Base-by-base conservation (phyloP, 495 filamentous ascomycete genomes). In the Aspergillus avenaceus region DNA sequence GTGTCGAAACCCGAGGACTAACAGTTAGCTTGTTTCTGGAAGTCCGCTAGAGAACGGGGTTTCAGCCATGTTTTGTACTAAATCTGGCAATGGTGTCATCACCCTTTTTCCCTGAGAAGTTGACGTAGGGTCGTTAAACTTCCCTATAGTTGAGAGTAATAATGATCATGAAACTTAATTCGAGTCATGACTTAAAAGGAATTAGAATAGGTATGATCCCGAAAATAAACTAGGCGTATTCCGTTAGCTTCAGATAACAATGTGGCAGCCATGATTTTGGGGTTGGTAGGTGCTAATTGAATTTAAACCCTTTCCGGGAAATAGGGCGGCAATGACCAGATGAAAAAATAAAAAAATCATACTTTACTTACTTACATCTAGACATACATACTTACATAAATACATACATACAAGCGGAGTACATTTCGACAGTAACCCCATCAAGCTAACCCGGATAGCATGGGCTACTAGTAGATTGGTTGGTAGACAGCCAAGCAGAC, bases 1-100 rank as follows among this genome's bases (percentile, higher is more conserved):
- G 34, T 21, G 18, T 38, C 16, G 14, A 21, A 38, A 38, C 18
- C 18, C 14, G 34, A 38, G 34, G 14, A 48, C 16, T 41, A 41
- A 27, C n/a, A 27, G 23, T 53, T 52, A 50, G 54, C 47, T 32
- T 26, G 41, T 31, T 53, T 53, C 55, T 58, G 55, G 55, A 54
- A 57, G 50, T 50, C 47, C 50, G 47, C 50, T 48, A 19, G 37
- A 14, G 40, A 8, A 37, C 16, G 40, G 18, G 47, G 55, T 58
- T 54, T 58, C 50, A 54, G 34, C 34, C 16, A 38, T 38, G 16
- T 21, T 38, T 38, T 21, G 16, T 38, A 18, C 34, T 38, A 21
- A 16, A 4, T 21, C 34, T 19, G 8, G n/a, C n/a, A 8, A 18
- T 21, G n/a, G 16, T 38, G 9, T 32, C 29, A 32, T 32, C 29